Conservation (phyloP, 164 flowering plant species). For the Piper longum region DNA sequence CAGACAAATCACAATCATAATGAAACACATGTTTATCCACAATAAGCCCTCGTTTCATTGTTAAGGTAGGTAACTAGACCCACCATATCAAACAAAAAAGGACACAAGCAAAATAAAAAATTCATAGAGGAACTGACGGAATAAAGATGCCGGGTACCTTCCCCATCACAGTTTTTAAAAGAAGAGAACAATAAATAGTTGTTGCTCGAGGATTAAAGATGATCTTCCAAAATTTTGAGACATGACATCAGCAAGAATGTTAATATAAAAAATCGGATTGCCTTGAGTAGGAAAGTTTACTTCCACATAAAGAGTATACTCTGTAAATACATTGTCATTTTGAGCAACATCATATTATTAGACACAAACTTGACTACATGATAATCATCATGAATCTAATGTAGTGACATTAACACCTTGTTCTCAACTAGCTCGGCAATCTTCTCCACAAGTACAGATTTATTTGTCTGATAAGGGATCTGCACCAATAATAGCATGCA, state of each 20-base stretch:
- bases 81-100: too few relatives aligned
- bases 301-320: too few relatives aligned
- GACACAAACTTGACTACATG: too few relatives aligned
- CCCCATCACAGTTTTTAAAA: background rate
- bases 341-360: too few relatives aligned
- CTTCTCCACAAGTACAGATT: conserved; percentile 77
- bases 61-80: too few relatives aligned
- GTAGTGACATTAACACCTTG: conserved; percentile 33
- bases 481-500: conserved; percentile 13
- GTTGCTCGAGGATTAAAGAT: too few relatives aligned
- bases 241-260: too few relatives aligned
- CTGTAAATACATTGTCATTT: too few relatives aligned
- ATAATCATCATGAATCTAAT: too few relatives aligned
- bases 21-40: background rate
- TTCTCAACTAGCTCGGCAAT: conserved; percentile 92
- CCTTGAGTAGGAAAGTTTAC: too few relatives aligned
- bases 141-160: background rate
- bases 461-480: conserved; percentile 94
- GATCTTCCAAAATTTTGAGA: too few relatives aligned
- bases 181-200: background rate
- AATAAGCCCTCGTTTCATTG: background rate
- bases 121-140: background rate
- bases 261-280: too few relatives aligned
- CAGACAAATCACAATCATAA: background rate
- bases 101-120: background rate